These are phyloP conservation scores for Cucurbita ficifolia DNA, from an alignment of 306 rosid species.

Conservation along the genomic window DNA sequence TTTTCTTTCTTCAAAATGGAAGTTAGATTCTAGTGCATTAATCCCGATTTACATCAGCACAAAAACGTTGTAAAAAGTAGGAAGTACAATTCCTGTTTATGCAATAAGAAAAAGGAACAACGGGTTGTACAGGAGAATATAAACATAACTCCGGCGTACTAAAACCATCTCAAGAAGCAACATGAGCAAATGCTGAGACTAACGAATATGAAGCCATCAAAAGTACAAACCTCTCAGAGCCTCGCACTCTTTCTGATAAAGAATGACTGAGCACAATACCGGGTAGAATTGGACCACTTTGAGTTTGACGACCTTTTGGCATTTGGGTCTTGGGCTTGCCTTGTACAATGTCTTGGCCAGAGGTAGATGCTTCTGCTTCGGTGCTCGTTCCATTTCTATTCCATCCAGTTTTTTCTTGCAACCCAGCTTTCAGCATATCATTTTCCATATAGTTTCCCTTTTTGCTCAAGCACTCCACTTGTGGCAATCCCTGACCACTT, in stretches of 20 bases:
- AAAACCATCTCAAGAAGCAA: not conserved
- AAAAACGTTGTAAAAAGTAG: not conserved
- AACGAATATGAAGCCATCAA: not conserved
- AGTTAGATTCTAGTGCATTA: not conserved
- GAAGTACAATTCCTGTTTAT: not conserved
- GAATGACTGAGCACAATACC: conserved; percentile 61
- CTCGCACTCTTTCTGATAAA: conserved; percentile 41
- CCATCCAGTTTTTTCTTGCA: conserved; percentile 30
- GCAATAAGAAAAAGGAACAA: not conserved
- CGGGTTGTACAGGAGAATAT: not conserved
- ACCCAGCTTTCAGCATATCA: conserved; percentile 27
- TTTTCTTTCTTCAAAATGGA: not conserved
- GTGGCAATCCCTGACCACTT: conserved; percentile 30
- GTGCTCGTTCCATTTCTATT: conserved; percentile 29
- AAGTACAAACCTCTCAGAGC: conserved; percentile 38
- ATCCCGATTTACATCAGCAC: not conserved
- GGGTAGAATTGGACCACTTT: conserved; percentile 74
- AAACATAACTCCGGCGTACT: not conserved
- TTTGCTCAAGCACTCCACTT: conserved; percentile 22
- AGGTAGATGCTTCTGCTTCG: conserved; percentile 31
- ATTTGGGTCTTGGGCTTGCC: conserved; percentile 37
- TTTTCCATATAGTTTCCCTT: conserved; percentile 32
- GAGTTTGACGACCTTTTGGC: conserved; percentile 51
- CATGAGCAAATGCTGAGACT: not conserved
- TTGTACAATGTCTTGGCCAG: conserved; percentile 30